Conservation (phyloP, 176 grass and related monocot genomes). For the Oryza australiensis region DNA sequence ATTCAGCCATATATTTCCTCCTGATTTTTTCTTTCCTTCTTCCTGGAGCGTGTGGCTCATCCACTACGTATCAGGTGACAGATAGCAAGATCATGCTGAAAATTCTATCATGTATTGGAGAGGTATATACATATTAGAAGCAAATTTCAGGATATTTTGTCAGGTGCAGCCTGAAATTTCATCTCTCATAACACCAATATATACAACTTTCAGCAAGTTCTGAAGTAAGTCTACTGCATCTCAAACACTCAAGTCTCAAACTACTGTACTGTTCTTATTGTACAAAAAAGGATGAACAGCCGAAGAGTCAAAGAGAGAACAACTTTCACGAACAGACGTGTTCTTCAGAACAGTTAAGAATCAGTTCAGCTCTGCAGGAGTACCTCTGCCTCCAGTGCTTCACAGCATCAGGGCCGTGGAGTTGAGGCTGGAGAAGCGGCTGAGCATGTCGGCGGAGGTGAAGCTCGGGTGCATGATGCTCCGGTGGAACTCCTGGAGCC, state of each 20-base stretch:
- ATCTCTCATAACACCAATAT: conserved; percentile 15
- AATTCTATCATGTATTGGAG: neutral
- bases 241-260: neutral
- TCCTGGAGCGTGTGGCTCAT: neutral
- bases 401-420: conserved; percentile 69
- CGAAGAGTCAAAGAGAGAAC: neutral
- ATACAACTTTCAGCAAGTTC: conserved; percentile 2
- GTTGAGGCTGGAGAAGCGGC: conserved; percentile 60
- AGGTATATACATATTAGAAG: neutral
- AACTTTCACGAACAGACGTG: neutral
- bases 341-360: neutral
- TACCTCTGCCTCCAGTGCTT: neutral
- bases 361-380: neutral
- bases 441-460: conserved; percentile 50
- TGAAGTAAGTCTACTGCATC: neutral
- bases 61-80: neutral
- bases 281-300: neutral
- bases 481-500: conserved; percentile 53
- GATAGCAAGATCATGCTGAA: neutral
- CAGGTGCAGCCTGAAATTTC: neutral
- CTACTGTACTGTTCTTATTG: conserved; percentile 21
- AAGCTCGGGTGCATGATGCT: conserved; percentile 34
- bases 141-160: neutral
- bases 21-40: neutral
- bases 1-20: neutral